Conservation (phyloP, 495 filamentous ascomycete species). For the Penicillium cinerascens region DNA sequence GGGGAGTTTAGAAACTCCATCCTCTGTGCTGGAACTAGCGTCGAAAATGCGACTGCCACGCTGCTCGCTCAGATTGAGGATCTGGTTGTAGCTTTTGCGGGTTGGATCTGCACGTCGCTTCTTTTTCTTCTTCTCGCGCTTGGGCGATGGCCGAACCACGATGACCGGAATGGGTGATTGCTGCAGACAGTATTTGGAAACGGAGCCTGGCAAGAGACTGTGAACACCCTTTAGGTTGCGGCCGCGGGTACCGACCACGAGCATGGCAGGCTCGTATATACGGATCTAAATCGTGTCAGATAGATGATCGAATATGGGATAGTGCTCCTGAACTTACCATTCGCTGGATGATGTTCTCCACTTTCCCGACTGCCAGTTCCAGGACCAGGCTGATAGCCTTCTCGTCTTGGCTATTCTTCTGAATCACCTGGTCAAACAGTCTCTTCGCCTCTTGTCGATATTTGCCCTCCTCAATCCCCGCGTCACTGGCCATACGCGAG, state of each 20-base stretch:
- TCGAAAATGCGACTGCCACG: conserved; percentile 55
- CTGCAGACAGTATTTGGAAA: conserved; percentile 95
- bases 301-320: background rate
- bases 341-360: conserved; percentile 87
- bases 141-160: conserved; percentile 85
- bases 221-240: conserved; percentile 84
- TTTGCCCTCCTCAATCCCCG: conserved; percentile 62
- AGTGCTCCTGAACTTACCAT: conserved; percentile 58
- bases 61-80: conserved; percentile 60
- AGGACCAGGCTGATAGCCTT: conserved; percentile 83
- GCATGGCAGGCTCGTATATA: conserved; percentile 89
- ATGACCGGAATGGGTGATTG: conserved; percentile 96
- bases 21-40: conserved; percentile 44
- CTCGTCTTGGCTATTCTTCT: conserved; percentile 73
- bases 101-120: conserved; percentile 79
- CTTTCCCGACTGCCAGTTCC: conserved; percentile 88
- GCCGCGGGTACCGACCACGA: conserved; percentile 92
- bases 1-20: conserved; percentile 35
- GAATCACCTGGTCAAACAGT: conserved; percentile 72
- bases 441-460: conserved; percentile 79
- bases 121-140: conserved; percentile 86
- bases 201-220: conserved; percentile 84
- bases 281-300: conserved; percentile 61
- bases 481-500: conserved; percentile 64
- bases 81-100: conserved; percentile 75